phyloP scores from a whole-genome alignment of 169 alveolate genomes.

The Cryptosporidium tyzzeri region DNA sequence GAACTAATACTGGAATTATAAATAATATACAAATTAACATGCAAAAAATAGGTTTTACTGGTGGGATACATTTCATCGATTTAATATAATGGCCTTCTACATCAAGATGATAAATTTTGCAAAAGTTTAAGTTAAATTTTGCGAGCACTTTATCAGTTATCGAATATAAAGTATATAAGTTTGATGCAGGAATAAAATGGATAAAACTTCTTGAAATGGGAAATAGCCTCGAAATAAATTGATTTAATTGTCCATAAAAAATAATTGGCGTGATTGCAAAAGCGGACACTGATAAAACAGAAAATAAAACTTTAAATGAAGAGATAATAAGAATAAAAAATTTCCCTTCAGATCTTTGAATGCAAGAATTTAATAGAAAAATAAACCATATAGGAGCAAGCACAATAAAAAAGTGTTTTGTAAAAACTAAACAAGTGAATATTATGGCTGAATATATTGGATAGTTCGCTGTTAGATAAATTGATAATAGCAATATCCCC shows the following conservation, averaged over 20 bases:
- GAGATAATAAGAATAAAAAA: constrained; percentile 8
- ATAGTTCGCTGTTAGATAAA: constrained; percentile 1
- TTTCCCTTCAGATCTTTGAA: constrained; percentile 75
- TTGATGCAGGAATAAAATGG: constrained; percentile 84
- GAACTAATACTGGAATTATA: constrained; percentile 17
- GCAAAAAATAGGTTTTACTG: constrained; percentile 44
- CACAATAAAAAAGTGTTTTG: constrained; percentile 79
- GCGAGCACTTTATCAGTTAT: constrained; percentile 17
- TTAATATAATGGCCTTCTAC: constrained; percentile 56
- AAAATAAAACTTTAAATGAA: constrained; percentile 6
- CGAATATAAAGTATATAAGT: constrained; percentile 81
- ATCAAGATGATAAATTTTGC: constrained; percentile 2
- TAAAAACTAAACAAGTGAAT: constrained; percentile 49
- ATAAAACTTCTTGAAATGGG: constrained; percentile 83
- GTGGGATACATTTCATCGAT: constrained; percentile 59
- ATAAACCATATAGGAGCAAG: constrained; percentile 82
- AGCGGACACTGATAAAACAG: constrained; percentile 49
- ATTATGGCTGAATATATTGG: constrained; percentile 42
- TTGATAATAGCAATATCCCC: constrained; percentile 81
- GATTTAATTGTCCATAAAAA: constrained; percentile 60
- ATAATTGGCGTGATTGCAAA: constrained; percentile 81
- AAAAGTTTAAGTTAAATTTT: background rate
- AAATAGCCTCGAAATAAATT: constrained; percentile 80
- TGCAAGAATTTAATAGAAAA: constrained; percentile 65
- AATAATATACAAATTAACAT: constrained; percentile 5